Evolutionary conservation across 805 yeast genomes (phyloP).

Genomic region (Candida nitratophila): DNA sequence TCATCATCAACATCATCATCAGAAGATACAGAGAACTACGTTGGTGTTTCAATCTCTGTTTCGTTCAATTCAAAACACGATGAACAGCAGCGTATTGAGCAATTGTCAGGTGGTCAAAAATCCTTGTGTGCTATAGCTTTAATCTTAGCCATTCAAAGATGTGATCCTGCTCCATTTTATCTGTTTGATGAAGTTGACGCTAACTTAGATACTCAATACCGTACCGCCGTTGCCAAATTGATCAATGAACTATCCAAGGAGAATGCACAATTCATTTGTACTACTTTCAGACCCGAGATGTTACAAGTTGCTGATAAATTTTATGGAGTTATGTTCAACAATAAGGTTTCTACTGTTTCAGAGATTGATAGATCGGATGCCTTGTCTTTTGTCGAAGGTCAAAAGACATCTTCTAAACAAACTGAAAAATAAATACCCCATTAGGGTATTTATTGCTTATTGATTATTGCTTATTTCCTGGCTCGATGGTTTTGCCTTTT

Average conservation of each 20-base stretch:
- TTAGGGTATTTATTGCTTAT: too few species aligned
- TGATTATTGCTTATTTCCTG: too few species aligned
- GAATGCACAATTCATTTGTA: constrained; percentile 87
- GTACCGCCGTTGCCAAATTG: constrained; percentile 78
- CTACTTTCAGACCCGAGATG: constrained; percentile 94
- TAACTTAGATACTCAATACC: constrained; percentile 84
- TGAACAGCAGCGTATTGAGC: constrained; percentile 84
- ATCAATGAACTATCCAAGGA: constrained; percentile 52
- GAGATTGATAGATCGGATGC: constrained; percentile 72
- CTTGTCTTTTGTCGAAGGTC: constrained; percentile 74
- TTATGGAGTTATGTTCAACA: constrained; percentile 79
- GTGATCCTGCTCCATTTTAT: constrained; percentile 97
- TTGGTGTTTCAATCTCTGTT: constrained; percentile 80
- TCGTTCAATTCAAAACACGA: constrained; percentile 82
- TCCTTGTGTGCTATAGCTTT: constrained; percentile 94
- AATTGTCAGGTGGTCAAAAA: constrained; percentile 94
- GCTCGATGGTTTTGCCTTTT: too few species aligned
- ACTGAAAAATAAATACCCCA: too few species aligned
- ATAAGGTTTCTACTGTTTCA: constrained; percentile 72
- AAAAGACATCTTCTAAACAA: constrained; percentile 12
- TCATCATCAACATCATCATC: constrained; percentile 10
- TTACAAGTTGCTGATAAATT: constrained; percentile 78
- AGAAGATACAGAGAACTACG: constrained; percentile 45
- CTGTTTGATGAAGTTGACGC: constrained; percentile 96
- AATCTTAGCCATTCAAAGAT: constrained; percentile 86